These are phyloP conservation scores for Phaeosphaeria sp. DNA, from an alignment of 2,329 filamentous ascomycete species.

Conservation along the genomic window DNA sequence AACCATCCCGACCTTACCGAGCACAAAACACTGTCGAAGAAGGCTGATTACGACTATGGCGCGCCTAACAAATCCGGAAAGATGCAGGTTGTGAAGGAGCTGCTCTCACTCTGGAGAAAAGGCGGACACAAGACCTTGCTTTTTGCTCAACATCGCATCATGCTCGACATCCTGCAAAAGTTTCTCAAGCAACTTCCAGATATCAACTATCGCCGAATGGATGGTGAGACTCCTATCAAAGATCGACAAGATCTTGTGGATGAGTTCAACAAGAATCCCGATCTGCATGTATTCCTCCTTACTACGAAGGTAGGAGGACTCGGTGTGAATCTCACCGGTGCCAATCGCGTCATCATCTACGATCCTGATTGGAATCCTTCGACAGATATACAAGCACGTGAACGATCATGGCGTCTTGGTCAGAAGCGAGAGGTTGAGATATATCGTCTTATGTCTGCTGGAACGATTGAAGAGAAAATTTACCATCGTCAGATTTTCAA, in stretches of 20 bases:
- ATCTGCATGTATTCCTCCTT: constrained; percentile 86
- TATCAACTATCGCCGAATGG: constrained; percentile 87
- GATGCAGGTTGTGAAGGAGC: constrained; percentile 89
- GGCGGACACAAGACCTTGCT: constrained; percentile 93
- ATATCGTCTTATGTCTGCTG: constrained; percentile 96
- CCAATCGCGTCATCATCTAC: constrained; percentile 95
- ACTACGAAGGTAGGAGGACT: constrained; percentile 96
- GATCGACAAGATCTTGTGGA: constrained; percentile 89
- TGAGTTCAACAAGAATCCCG: constrained; percentile 82
- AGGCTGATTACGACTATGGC: constrained; percentile 77
- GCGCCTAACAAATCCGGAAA: constrained; percentile 83
- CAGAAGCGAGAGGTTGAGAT: constrained; percentile 96
- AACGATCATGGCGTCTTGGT: constrained; percentile 92
- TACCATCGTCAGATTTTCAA: constrained; percentile 99
- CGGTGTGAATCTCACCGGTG: constrained; percentile 92
- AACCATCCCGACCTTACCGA: constrained; percentile 93
- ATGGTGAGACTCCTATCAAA: constrained; percentile 88
- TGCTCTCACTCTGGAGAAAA: constrained; percentile 87
- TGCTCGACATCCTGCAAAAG: constrained; percentile 91
- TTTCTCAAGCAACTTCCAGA: constrained; percentile 73
- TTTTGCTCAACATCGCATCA: constrained; percentile 91
- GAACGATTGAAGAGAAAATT: constrained; percentile 98
- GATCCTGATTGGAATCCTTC: constrained; percentile 99
- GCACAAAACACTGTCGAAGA: constrained; percentile 64
- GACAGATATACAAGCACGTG: constrained; percentile 91